Evolutionary conservation across 768 basidiomycete species (phyloP), one percentile per base, ranked within the genome.

Genomic region (Nevesoporus exiguus): DNA sequence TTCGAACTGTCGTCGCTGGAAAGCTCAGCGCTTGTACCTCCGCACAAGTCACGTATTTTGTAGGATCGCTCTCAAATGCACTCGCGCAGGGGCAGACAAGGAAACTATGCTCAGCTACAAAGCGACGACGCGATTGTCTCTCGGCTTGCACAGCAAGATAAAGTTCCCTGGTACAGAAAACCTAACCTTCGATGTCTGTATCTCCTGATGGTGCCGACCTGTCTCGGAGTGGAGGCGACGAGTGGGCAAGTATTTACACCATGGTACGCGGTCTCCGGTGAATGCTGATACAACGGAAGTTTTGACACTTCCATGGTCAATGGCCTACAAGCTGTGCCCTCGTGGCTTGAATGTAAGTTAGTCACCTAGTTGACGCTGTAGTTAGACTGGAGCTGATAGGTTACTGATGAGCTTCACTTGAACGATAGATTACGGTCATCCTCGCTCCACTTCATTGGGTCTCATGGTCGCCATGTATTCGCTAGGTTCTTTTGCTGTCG

Each of bases 151-250:
- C n/a, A 60, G 15, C 71, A 77, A 49, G 84, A 86, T 64, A 71
- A 70, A 36, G 74, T 73, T 7, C 80, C 82, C 37, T 86, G 85
- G 84, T 85, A 84, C 65, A 65, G 61, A 57, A 86, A 85, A 59
- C 82, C 73, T 2, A 85, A 85, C 57, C 68, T 86, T 55, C 71
- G 83, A 21, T 33, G 73, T 22, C 58, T 85, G 40, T 85, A 85
- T 66, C 53, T 85, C 24, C 44, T 84, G 46, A 73, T 85, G 65
- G 70, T 84, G 56, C 84, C 82, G 14, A 40, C 59, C 7, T 64
- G 62, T 44, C 46, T 67, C 3, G 56, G 55, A n/a, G 60, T 65
- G 41, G 60, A 61, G 37, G 52, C 57, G 47, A 64, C 58, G 3
- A 56, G 45, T n/a, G 63, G 64, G 63, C 13, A 37, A 54, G 61